phyloP scores from a whole-genome alignment of 176 grass and related monocot genomes.

The Dactylis glomerata region DNA sequence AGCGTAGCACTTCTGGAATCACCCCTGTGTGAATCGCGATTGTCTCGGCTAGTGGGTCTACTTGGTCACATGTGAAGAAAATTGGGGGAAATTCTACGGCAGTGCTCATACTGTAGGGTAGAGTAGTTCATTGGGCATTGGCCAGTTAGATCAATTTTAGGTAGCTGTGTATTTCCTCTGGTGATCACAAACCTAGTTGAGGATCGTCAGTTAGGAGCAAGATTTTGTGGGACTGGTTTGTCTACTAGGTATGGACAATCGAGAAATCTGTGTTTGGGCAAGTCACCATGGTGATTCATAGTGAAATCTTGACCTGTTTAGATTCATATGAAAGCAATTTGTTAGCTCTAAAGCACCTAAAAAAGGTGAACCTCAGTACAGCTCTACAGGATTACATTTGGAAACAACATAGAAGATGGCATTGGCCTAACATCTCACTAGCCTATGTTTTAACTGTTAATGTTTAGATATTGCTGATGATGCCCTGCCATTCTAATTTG shows the following conservation, averaged over 20 bases:
- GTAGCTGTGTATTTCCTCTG: not conserved
- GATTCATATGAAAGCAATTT: not conserved
- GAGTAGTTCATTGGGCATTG: not conserved
- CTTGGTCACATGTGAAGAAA: not conserved
- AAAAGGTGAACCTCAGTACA: not conserved
- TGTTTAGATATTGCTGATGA: not conserved
- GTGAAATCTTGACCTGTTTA: not conserved
- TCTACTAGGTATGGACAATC: not conserved
- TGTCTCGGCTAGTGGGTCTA: not conserved
- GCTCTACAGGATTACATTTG: not conserved
- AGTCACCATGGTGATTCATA: not conserved
- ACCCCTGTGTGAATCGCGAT: not conserved
- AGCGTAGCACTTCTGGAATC: not conserved
- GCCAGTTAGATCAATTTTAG: not conserved
- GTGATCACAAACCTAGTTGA: not conserved
- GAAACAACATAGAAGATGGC: not conserved
- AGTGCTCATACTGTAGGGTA: not conserved
- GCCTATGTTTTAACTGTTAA: not conserved
- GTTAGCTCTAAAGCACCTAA: not conserved
- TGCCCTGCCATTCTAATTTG: constrained; percentile 23
- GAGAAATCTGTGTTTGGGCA: not conserved
- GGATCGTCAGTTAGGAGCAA: not conserved
- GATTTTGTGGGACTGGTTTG: not conserved
- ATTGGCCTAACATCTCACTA: not conserved
- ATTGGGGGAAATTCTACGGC: not conserved